Evolutionary conservation across 2,329 filamentous ascomycete species (phyloP).

Genomic region (Colletotrichum australisinense): DNA sequence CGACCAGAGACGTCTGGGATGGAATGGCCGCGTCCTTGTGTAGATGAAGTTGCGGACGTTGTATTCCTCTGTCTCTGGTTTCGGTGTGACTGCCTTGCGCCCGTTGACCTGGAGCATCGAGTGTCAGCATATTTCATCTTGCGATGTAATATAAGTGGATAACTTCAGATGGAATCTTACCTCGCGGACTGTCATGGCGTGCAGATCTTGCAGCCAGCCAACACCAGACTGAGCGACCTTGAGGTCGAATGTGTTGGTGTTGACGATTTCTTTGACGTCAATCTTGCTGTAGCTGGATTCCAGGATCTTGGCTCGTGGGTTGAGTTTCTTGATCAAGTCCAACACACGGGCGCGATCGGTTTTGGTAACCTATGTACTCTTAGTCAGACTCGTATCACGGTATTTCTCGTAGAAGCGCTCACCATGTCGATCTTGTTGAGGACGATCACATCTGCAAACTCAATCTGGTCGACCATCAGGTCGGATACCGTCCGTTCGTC

Average conservation of each 20-base stretch:
- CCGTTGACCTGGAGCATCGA: constrained; percentile 51
- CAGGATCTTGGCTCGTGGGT: constrained; percentile 74
- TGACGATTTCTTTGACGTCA: constrained; percentile 71
- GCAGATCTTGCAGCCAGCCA: constrained; percentile 77
- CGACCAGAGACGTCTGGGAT: constrained; percentile 58
- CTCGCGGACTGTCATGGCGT: constrained; percentile 73
- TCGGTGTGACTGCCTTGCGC: constrained; percentile 68
- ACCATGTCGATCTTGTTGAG: constrained; percentile 78
- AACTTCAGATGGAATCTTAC: constrained; percentile 45
- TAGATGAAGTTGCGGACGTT: constrained; percentile 80
- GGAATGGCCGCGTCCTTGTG: constrained; percentile 65
- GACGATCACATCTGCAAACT: constrained; percentile 80
- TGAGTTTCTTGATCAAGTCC: constrained; percentile 69
- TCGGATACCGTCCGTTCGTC: constrained; percentile 81
- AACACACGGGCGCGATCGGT: constrained; percentile 58
- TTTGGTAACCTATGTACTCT: constrained; percentile 47
- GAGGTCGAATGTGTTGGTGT: constrained; percentile 74
- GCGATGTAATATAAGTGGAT: constrained; percentile 18
- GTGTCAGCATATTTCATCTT: constrained; percentile 36
- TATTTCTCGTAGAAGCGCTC: background rate
- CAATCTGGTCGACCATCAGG: constrained; percentile 81
- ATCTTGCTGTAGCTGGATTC: constrained; percentile 70
- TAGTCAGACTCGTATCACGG: background rate
- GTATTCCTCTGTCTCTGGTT: constrained; percentile 79
- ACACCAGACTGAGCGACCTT: constrained; percentile 72